Base-by-base conservation (phyloP, 1,284 basidiomycete species). In the Gymnopus androsaceus region DNA sequence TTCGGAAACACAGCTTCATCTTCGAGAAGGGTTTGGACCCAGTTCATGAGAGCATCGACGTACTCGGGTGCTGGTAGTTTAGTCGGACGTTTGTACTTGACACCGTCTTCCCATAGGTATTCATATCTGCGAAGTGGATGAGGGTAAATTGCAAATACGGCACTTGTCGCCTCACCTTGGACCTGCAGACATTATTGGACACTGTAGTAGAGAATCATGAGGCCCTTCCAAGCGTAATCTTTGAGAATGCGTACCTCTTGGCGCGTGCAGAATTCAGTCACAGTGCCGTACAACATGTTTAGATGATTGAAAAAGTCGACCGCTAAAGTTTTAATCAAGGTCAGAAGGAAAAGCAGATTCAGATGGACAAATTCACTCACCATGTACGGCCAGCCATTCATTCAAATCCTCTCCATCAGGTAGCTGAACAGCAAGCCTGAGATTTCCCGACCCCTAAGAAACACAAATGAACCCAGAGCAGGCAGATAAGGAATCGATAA, bases 41-140 rank as follows among this genome's bases (percentile, higher is more conserved):
- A 99, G 70, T 95, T 98, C 95, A 99, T 98, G 56, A 99, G 78
- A 21, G 94, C 92, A 69, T 99, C 97, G 54, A 99, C 95, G 69
- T 99, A 99, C 57, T 97, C 95, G 2, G 95, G 94, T 0, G 95
- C 95, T 3, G 92, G 85, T 21, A 98, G 83, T 68, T 95, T 95
- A 3, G 94, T 94, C n/a, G 94, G 94, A 59, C 87, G 88, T 73
- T 92, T 95, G 80, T 90, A 96, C 61, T 85, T 90, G 53, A 87
- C 81, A 15, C 94, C 94, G 66, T 98, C 97, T 72, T 99, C 96
- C 96, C 97, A 99, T 28, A 98, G 87, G 73, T 98, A 99, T 72
- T 99, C 97, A 70, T 94, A 96, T 64, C 94, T 93, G 68, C 45
- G 51, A 28, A 15, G 59, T 31, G 6, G 44, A 38, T 38, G 12